Conservation (phyloP, 2,329 filamentous ascomycete species). For the Aspergillus pseudoterreus region DNA sequence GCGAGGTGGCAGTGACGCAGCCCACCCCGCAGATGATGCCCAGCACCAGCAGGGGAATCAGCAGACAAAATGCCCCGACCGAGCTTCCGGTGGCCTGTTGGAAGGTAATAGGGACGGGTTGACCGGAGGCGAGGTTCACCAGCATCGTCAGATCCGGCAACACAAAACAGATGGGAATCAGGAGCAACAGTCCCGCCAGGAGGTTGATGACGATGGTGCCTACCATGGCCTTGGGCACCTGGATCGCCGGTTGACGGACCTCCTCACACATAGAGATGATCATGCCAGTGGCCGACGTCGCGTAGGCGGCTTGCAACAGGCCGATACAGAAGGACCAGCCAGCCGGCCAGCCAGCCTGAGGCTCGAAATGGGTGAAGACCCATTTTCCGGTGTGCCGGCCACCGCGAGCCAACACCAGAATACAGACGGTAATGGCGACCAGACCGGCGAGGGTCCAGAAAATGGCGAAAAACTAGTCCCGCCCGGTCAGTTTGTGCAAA, state of each 20-base stretch:
- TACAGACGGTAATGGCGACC: conserved; percentile 62
- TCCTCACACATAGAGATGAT: conserved; percentile 76
- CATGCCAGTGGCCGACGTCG: conserved; percentile 70
- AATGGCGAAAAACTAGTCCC: conserved; percentile 70
- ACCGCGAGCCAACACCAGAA: conserved; percentile 64
- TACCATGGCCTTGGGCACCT: conserved; percentile 67
- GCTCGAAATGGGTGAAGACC: conserved; percentile 54
- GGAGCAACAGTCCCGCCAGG: conserved; percentile 61
- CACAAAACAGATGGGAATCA: conserved; percentile 71
- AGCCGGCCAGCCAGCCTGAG: conserved; percentile 64
- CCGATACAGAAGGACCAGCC: conserved; percentile 71
- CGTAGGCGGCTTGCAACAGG: conserved; percentile 62
- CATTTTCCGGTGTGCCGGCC: conserved; percentile 61
- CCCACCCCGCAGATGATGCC: conserved; percentile 71
- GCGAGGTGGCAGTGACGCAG: conserved; percentile 66
- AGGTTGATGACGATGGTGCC: conserved; percentile 62
- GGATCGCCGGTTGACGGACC: conserved; percentile 59
- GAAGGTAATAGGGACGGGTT: conserved; percentile 72
- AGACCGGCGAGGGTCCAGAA: conserved; percentile 65
- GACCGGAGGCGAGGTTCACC: conserved; percentile 62
- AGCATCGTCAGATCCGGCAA: conserved; percentile 63
- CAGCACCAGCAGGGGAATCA: conserved; percentile 64
- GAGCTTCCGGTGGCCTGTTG: conserved; percentile 68
- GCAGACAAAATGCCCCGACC: conserved; percentile 66
- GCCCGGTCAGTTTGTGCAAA: background rate